Evolutionary conservation across 2,329 filamentous ascomycete genomes (phyloP), one percentile per base, ranked within the genome.

Genomic region (Didymella lethalis): DNA sequence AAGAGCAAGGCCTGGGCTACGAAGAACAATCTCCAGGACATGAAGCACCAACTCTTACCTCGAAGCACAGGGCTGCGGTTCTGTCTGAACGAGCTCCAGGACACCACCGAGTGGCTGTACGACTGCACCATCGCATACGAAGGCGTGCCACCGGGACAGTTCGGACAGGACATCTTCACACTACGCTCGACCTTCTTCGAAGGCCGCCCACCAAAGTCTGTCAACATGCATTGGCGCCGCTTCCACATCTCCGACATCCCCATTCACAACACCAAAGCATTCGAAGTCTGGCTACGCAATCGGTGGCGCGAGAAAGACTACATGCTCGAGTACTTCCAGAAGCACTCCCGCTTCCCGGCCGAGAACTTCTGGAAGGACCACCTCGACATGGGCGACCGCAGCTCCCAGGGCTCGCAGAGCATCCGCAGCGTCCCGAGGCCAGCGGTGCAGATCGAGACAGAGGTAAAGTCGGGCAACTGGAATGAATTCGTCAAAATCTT

Each of bases 111-210:
- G 11, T 96, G 91, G 79, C 82, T 96, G 0, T 96, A 96, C 69
- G 92, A 96, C 78, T 97, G 93, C 77, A 98, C 95, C 0, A 89
- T 99, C 56, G 93, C 92, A 4, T 99, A 99, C 73, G 94, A 97
- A 78, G 94, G 95, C 14, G 86, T 97, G 43, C 91, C 91, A 4
- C 70, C 69, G 1, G 81, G 80, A 38, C 85, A 90, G 68, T 97
- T 89, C 66, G 93, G 94, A n/a, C 93, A 98, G 74, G 88, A 96
- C 48, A 90, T 91, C 70, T 98, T 96, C 77, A 93, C 91, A 0
- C 83, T 99, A 4, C 86, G 87, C 2, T 93, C 93, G 48, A 96
- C 92, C 4, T 97, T 95, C 74, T 89, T 97, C 63, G 87, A 95
- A 75, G 93, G 95, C 12, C 87, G 91, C 1, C 90, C 93, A 0